Percentiles rank a stretch among this genome's conserved stretches.
These are phyloP conservation scores for Zopfochytrium polystomum DNA, from an alignment of 371 early-diverging fungal genomes.

Conservation along the genomic window DNA sequence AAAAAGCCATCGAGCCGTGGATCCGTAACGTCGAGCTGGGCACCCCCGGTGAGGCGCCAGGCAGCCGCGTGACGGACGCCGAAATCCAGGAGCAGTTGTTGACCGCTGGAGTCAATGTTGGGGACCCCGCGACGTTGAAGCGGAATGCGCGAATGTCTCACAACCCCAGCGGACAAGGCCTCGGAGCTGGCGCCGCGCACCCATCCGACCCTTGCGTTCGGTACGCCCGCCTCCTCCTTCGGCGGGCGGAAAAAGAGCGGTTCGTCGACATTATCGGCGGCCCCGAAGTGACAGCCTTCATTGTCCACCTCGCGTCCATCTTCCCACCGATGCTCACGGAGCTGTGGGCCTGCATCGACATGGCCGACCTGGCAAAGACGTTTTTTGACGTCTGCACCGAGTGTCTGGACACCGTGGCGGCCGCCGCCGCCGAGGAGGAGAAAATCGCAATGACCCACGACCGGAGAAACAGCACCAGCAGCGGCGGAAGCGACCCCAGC, in stretches of 20 bases:
- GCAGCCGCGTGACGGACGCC: not conserved
- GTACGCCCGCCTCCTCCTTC: slow-evolving; percentile 26
- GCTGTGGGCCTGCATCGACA: slow-evolving; percentile 26
- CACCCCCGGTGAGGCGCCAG: not conserved
- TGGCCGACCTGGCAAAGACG: slow-evolving; percentile 14
- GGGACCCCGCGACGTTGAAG: not conserved
- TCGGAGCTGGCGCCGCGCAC: not conserved
- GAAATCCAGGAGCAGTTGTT: not conserved
- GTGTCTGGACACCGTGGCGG: slow-evolving; percentile 5
- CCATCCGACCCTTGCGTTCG: slow-evolving; percentile 4
- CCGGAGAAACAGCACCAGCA: not conserved
- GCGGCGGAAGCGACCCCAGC: not conserved
- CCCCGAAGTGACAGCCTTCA: slow-evolving; percentile 18
- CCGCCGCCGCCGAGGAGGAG: not conserved
- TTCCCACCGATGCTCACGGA: slow-evolving; percentile 33
- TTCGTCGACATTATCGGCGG: slow-evolving; percentile 30
- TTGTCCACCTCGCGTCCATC: slow-evolving; percentile 19
- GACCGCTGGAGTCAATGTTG: slow-evolving; percentile 13
- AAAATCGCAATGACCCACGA: not conserved
- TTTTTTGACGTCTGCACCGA: slow-evolving; percentile 15
- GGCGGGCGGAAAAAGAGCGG: slow-evolving; percentile 28
- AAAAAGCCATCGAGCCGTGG: not conserved
- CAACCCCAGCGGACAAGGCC: not conserved
- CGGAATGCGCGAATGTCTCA: not conserved
- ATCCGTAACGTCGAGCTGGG: not conserved